Evolutionary conservation across 768 basidiomycete genomes (phyloP).

Genomic region (Rhodotorula sphaerocarpa): DNA sequence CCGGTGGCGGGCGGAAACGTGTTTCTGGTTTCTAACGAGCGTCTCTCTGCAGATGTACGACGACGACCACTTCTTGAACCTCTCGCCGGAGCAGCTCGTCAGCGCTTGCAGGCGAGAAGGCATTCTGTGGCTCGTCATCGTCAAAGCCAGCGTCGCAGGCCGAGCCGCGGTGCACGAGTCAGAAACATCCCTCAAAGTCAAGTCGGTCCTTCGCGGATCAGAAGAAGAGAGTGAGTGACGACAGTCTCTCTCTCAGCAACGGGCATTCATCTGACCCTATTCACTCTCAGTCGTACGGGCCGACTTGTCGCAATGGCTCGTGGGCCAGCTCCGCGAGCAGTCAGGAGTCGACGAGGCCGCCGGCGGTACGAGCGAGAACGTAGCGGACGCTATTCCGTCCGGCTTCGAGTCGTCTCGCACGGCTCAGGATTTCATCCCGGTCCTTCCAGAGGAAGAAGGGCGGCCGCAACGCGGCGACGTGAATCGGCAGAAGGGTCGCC

Average conservation of each 20-base stretch:
- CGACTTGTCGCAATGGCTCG: constrained; percentile 31
- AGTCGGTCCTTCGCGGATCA: constrained; percentile 18
- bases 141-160: constrained; percentile 25
- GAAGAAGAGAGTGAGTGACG: constrained; percentile 33
- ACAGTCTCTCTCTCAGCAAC: no score
- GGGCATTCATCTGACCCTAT: not conserved
- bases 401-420: constrained; percentile 14
- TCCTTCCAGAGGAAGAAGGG: constrained; percentile 25
- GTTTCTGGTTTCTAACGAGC: not conserved
- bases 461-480: constrained; percentile 26
- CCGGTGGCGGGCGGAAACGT: not conserved
- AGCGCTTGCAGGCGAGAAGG: constrained; percentile 38
- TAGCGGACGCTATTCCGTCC: not conserved
- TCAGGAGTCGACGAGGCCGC: constrained; percentile 20
- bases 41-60: constrained; percentile 35
- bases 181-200: constrained; percentile 34
- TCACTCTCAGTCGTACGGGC: constrained; percentile 18
- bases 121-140: constrained; percentile 39
- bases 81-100: constrained; percentile 38
- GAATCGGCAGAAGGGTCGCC: constrained; percentile 28
- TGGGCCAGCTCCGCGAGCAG: constrained; percentile 31
- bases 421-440: constrained; percentile 20
- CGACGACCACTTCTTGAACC: constrained; percentile 26
- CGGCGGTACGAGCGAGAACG: constrained; percentile 3
- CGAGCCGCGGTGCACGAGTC: constrained; percentile 8